Evolutionary conservation across 371 early-diverging fungal species (phyloP), one percentile per base, ranked within the genome.

Genomic region (Mortierella polycephala): DNA sequence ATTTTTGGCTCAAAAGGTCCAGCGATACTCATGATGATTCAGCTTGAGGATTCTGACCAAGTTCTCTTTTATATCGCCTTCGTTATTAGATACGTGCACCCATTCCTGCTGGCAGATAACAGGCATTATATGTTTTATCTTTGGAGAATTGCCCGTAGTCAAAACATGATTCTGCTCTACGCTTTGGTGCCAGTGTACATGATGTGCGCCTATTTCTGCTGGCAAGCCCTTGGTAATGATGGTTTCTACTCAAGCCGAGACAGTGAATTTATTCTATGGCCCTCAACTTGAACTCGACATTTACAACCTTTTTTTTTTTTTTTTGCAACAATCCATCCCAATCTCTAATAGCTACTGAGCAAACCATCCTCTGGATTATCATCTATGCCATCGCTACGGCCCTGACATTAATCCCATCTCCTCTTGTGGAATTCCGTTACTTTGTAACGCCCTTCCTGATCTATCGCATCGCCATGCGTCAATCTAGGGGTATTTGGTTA

Each of bases 101-200:
- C 97, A 14, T 98, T 97, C 80, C 75, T 98, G 55, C 86, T 98
- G 45, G 92, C 94, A 68, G 99, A 98, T 74, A 98, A 98, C 77
- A 88, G 98, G 45, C 99, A 98, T 85, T 96, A 92, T 59, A 90
- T 94, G 12, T 98, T 98, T 79, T 98, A 98, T 77, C 62, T 98
- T 21, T 98, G 98, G 97, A 92, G 90, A 69, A 85, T 91, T 47
- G 59, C 95, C 0, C 94, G 89, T 62, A 86, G 87, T 0, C 72
- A 85, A 12, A 88, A 92, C 65, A 69, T 83, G 68, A 55, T 62
- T 2, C 68, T 85, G 2, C 84, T 90, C 21, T 96, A 95, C 71
- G 60, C 85, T 1, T 72, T 91, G 5, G 74, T 92, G 0, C 96
- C 96, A 0, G 73, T 63, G 0, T 97, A 98, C 74, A 57, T 90